Conservation (phyloP, 108 stramenopile species). For the Cyclotella distinguenda region DNA sequence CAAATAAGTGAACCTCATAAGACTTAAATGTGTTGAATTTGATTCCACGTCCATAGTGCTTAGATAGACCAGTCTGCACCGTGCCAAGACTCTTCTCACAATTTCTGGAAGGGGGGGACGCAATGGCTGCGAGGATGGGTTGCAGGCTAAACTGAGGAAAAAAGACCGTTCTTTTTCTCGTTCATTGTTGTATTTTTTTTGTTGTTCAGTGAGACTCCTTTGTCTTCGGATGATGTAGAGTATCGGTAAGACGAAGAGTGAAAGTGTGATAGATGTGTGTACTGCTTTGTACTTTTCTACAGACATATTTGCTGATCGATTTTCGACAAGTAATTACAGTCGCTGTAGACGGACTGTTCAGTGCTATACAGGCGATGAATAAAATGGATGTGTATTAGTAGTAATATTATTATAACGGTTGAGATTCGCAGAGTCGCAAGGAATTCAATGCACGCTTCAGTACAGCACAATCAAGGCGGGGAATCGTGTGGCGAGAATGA, state of each 20-base stretch:
- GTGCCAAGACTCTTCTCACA: slow-evolving; percentile 41
- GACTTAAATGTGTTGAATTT: slow-evolving; percentile 45
- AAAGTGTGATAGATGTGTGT: slow-evolving; percentile 5
- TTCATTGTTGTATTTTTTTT: slow-evolving; percentile 16
- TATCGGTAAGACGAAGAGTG: slow-evolving; percentile 33
- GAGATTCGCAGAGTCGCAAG: too few species aligned
- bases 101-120: slow-evolving; percentile 59
- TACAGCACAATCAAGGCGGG: too few species aligned
- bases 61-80: slow-evolving; percentile 60
- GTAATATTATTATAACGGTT: too few species aligned
- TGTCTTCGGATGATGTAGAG: slow-evolving; percentile 25
- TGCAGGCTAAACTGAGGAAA: slow-evolving; percentile 14
- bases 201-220: slow-evolving; percentile 16
- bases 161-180: slow-evolving; percentile 41
- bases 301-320: slow-evolving; percentile 1
- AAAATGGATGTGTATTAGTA: too few species aligned
- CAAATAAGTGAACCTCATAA: slow-evolving; percentile 69
- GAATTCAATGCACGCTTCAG: too few species aligned
- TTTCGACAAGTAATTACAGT: too few species aligned
- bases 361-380: too few species aligned
- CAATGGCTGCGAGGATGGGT: slow-evolving; percentile 25
- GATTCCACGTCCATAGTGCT: slow-evolving; percentile 50
- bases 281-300: neutral
- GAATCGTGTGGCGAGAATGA: too few species aligned
- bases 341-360: too few species aligned